Percentiles rank a stretch among this genome's conserved stretches.
phyloP scores from a whole-genome alignment of 257 asterid species.

The Plectranthus barbatus region DNA sequence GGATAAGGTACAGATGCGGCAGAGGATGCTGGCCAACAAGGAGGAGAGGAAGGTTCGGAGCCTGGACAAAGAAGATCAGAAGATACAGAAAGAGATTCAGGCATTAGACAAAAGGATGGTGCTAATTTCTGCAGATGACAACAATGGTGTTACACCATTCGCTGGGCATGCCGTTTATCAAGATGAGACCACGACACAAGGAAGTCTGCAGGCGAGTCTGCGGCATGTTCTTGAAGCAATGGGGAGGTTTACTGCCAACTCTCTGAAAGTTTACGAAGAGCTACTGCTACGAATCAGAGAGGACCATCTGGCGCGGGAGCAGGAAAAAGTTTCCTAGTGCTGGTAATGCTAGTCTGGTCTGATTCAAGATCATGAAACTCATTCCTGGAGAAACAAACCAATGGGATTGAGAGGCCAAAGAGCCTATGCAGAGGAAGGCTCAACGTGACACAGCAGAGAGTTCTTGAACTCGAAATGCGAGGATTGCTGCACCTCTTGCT shows the following conservation, averaged over 20 bases:
- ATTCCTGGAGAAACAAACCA: no score
- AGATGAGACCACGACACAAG: slow-evolving; percentile 64
- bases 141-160: slow-evolving; percentile 35
- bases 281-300: slow-evolving; percentile 72
- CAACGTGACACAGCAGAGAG: no score
- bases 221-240: slow-evolving; percentile 78
- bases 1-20: slow-evolving; percentile 67
- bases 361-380: neutral
- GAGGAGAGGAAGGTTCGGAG: slow-evolving; percentile 74
- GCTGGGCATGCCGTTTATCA: slow-evolving; percentile 67
- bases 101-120: slow-evolving; percentile 67
- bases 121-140: slow-evolving; percentile 37
- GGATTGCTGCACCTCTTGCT: neutral
- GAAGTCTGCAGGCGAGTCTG: slow-evolving; percentile 66
- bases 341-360: neutral
- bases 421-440: neutral
- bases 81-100: slow-evolving; percentile 77
- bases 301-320: slow-evolving; percentile 43
- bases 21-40: slow-evolving; percentile 54
- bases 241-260: slow-evolving; percentile 60
- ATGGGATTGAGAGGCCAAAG: no score
- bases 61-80: slow-evolving; percentile 82
- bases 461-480: neutral
- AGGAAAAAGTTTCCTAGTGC: slow-evolving; percentile 26
- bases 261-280: slow-evolving; percentile 72